phyloP scores from a whole-genome alignment of 495 filamentous ascomycete species.

The Parathielavia appendiculata region DNA sequence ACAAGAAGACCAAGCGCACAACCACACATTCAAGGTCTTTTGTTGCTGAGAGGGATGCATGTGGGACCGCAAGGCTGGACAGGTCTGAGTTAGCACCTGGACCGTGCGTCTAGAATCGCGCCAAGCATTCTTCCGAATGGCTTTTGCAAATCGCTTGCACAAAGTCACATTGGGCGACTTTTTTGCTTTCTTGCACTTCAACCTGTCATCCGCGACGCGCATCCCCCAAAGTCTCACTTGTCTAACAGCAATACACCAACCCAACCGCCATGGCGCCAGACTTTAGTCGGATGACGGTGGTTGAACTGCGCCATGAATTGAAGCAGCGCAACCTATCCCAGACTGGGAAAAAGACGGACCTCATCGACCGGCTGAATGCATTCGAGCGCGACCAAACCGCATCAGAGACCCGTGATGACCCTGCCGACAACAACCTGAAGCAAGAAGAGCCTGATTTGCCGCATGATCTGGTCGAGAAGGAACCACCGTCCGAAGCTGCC shows the following conservation, averaged over 20 bases:
- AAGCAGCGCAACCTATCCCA: constrained; percentile 51
- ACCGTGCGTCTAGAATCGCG: constrained; percentile 6
- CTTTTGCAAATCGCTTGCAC: not conserved
- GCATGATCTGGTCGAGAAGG: not conserved
- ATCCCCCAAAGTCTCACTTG: not conserved
- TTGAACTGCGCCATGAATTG: constrained; percentile 54
- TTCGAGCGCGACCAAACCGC: constrained; percentile 10
- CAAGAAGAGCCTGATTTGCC: constrained; percentile 5
- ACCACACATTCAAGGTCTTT: not conserved
- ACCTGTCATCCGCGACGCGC: constrained; percentile 14
- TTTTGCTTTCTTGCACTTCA: constrained; percentile 2
- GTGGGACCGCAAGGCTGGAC: not conserved
- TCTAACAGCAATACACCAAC: not conserved
- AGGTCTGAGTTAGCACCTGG: not conserved
- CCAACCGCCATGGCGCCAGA: constrained; percentile 46
- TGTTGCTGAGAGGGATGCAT: not conserved
- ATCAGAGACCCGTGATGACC: constrained; percentile 14
- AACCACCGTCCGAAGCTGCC: not conserved
- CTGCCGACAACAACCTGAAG: not conserved
- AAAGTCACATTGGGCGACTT: constrained; percentile 11
- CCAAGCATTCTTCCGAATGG: not conserved
- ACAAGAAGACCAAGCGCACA: no score
- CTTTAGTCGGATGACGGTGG: constrained; percentile 54
- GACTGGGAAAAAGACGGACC: constrained; percentile 52
- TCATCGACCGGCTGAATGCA: constrained; percentile 47